A percentile compares a stretch with the other conserved stretches of the same genome.
Conservation (phyloP, 371 early-diverging fungal genomes). For the Saksenaea vasiformis region DNA sequence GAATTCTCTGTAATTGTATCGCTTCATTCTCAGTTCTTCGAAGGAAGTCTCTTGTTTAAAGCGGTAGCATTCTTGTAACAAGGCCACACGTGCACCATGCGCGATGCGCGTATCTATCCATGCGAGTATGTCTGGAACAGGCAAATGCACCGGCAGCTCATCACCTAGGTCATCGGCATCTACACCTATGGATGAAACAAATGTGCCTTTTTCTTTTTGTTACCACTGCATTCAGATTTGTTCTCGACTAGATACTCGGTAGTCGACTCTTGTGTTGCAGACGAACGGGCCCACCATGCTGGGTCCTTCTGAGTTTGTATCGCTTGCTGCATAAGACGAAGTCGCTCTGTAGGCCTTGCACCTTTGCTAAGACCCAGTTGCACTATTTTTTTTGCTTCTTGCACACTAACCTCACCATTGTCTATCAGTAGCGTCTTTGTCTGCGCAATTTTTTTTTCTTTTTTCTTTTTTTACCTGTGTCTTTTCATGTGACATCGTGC, state of each 20-base stretch:
- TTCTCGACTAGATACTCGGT: neutral
- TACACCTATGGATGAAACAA: neutral
- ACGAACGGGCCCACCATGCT: neutral
- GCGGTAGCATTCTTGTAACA: conserved; percentile 17
- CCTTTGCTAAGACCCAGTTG: conserved; percentile 19
- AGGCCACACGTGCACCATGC: conserved; percentile 16
- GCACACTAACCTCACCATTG: conserved; percentile 7
- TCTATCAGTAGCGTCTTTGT: neutral
- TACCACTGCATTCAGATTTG: too few relatives aligned
- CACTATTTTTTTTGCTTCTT: conserved; percentile 20
- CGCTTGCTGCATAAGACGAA: conserved; percentile 11
- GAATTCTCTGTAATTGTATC: neutral
- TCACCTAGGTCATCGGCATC: neutral
- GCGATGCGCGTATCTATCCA: conserved; percentile 15
- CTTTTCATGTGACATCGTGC: conserved; percentile 18
- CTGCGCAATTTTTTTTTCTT: too few relatives aligned
- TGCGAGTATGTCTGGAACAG: conserved; percentile 8
- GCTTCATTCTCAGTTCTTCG: conserved; percentile 28
- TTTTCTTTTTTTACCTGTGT: conserved; percentile 1
- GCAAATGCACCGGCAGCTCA: neutral
- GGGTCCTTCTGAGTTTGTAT: neutral
- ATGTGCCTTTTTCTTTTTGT: neutral
- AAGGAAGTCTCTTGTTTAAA: conserved; percentile 16
- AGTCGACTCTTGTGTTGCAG: neutral
- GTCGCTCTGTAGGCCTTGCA: conserved; percentile 22